Percentiles rank a stretch among this genome's conserved stretches.
Conservation (phyloP, 768 basidiomycete genomes). For the Leccinellum luteum region DNA sequence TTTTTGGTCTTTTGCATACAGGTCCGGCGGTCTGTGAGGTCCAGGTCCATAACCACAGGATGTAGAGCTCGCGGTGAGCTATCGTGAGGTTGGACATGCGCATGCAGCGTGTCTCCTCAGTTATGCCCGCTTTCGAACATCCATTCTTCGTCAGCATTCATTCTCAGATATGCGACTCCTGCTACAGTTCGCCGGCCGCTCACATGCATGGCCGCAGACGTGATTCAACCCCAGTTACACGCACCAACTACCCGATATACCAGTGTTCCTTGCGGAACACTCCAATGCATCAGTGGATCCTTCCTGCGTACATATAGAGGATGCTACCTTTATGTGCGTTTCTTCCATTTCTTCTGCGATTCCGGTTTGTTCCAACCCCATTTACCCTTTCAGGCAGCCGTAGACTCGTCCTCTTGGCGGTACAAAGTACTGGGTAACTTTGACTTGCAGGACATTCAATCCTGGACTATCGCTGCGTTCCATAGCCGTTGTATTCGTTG, state of each 20-base stretch:
- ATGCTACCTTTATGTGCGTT: slow-evolving; percentile 5
- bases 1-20: background rate
- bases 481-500: slow-evolving; percentile 1
- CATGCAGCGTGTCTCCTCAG: slow-evolving; percentile 14
- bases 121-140: background rate
- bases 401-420: slow-evolving; percentile 1
- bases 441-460: background rate
- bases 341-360: slow-evolving; percentile 12
- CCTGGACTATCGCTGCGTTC: background rate
- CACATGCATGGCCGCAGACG: slow-evolving; percentile 4
- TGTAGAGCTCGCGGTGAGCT: background rate
- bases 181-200: slow-evolving; percentile 15
- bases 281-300: slow-evolving; percentile 5
- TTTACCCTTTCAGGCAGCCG: background rate
- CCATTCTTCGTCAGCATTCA: slow-evolving; percentile 18
- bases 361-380: slow-evolving; percentile 2
- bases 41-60: background rate
- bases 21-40: background rate
- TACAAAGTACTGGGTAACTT: slow-evolving; percentile 1
- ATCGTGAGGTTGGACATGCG: slow-evolving; percentile 4
- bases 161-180: slow-evolving; percentile 13
- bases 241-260: slow-evolving; percentile 7
- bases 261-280: slow-evolving; percentile 15
- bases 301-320: slow-evolving; percentile 24
- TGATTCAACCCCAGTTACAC: slow-evolving; percentile 10